Base-by-base conservation (phyloP, 139 green algal species). In the Closterium sp. region DNA sequence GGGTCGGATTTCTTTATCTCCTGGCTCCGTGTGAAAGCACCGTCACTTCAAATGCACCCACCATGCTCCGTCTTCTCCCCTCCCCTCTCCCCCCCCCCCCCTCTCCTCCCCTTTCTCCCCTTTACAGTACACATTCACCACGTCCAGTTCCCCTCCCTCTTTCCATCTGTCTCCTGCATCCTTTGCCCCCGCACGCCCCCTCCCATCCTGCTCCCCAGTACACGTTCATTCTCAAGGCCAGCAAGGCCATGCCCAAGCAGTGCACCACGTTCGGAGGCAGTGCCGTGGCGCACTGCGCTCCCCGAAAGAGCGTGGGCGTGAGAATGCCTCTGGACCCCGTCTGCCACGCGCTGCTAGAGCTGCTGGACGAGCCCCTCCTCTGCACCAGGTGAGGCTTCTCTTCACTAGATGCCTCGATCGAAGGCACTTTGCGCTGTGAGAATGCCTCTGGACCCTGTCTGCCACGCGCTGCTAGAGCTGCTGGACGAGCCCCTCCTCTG, bases 161-260 rank as follows among this genome's bases (percentile, higher is more conserved):
- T 33, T 86, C n/a, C 21, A 12, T 86, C 43, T 69, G 3, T 76
- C 12, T 28, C 55, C 55, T 4, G 12, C 55, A 76, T 86, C 83
- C 83, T 10, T 83, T 10, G 16, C 12, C n/a, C 6, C 30, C 1
- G 28, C n/a, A n/a, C n/a, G n/a, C n/a, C n/a, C 83, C 30, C 25
- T 86, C 83, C 30, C 83, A 10, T 23, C 34, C 7, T 89, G 38
- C 38, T 12, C 21, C 19, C 12, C 89, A 92, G 89, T 93, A 93
- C 86, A 93, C 90, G 9, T 90, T 93, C 86, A 93, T 93, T 34
- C 90, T 93, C 33, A 90, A 90, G 85, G 90, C 90, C n/a, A 93
- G 90, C 90, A 93, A 93, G 90, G 85, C 33, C n/a, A 64, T 93
- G 85, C 90, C 90, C 2, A 93, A 93, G 85, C 90, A 92, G 32